phyloP scores from a whole-genome alignment of 805 yeast genomes.

The Diddensiella caesifluorescens region DNA sequence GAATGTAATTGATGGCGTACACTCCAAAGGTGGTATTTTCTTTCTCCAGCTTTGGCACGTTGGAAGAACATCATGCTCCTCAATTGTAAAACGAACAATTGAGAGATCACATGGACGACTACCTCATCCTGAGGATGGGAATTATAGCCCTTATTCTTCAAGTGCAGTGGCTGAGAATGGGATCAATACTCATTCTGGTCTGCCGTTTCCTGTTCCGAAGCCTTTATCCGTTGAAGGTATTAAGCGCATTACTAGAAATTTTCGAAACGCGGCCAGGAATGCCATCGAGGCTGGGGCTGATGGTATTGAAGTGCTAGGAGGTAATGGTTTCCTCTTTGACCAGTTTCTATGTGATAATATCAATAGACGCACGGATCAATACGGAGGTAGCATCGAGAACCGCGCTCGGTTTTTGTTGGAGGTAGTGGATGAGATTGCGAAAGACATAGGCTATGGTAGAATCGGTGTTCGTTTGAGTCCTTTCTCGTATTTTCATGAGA shows the following conservation, averaged over 20 bases:
- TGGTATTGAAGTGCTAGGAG: slow-evolving; percentile 61
- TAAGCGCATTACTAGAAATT: slow-evolving; percentile 38
- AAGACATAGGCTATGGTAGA: slow-evolving; percentile 34
- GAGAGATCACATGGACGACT: no score
- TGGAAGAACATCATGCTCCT: no score
- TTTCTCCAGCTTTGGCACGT: slow-evolving; percentile 44
- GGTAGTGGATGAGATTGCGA: slow-evolving; percentile 39
- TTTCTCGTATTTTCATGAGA: no score
- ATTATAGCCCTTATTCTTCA: no score
- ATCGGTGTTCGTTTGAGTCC: slow-evolving; percentile 36
- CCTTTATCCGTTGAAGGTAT: slow-evolving; percentile 40
- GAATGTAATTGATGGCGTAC: slow-evolving; percentile 41
- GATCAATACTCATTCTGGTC: no score
- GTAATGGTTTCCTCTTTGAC: slow-evolving; percentile 55
- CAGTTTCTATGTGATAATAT: slow-evolving; percentile 43
- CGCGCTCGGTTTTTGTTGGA: slow-evolving; percentile 48
- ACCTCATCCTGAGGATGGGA: no score
- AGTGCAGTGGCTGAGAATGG: no score
- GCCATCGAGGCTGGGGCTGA: slow-evolving; percentile 54
- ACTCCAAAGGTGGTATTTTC: slow-evolving; percentile 36
- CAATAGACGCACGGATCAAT: slow-evolving; percentile 55
- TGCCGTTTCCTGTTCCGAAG: no score
- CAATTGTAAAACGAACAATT: no score
- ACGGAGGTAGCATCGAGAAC: slow-evolving; percentile 60
- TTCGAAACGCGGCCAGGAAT: slow-evolving; percentile 43